A percentile compares a stretch with the other conserved stretches of the same genome.
These are phyloP conservation scores for Daucus carota DNA, from an alignment of 129 eudicot species.

Conservation along the genomic window DH1_v3.0 NC_030382.2:42199001-42199500, in stretches of 20 bases:
- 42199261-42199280: slow-evolving; percentile 81
- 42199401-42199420: slow-evolving; percentile 68
- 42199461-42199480: not conserved
- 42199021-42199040: slow-evolving; percentile 9
- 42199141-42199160: slow-evolving; percentile 34
- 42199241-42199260: slow-evolving; percentile 21
- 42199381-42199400: slow-evolving; percentile 90
- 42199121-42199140: slow-evolving; percentile 23
- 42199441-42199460: not conserved
- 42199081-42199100: slow-evolving; percentile 54
- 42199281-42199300: slow-evolving; percentile 86
- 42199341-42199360: slow-evolving; percentile 91
- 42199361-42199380: slow-evolving; percentile 88
- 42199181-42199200: slow-evolving; percentile 58
- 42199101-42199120: slow-evolving; percentile 30
- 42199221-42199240: slow-evolving; percentile 33
- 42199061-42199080: slow-evolving; percentile 36
- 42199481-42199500: not conserved
- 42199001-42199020: slow-evolving; percentile 17
- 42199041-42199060: slow-evolving; percentile 31
- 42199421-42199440: slow-evolving; percentile 3
- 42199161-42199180: slow-evolving; percentile 52
- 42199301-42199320: slow-evolving; percentile 82
- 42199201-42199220: slow-evolving; percentile 58
- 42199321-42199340: slow-evolving; percentile 80